Evolutionary conservation across 169 alveolate species (phyloP).

Genomic region (Ichthyophthirius multifiliis): DNA sequence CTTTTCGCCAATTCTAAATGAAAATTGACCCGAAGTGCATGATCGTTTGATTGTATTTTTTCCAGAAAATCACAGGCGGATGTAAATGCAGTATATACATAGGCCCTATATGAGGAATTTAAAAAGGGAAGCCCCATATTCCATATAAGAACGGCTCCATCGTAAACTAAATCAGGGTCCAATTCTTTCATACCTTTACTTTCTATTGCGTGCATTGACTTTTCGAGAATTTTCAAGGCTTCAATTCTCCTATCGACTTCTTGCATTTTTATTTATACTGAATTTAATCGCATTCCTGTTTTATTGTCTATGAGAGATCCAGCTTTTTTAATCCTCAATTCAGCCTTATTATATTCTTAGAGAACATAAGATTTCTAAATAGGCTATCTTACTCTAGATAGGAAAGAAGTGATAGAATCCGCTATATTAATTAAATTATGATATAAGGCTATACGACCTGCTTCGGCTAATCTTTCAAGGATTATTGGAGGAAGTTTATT

Average conservation of each 20-base stretch:
- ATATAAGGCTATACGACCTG: conserved; percentile 72
- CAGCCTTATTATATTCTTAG: conserved; percentile 83
- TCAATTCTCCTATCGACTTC: conserved; percentile 83
- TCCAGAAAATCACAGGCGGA: conserved; percentile 79
- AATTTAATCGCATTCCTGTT: conserved; percentile 79
- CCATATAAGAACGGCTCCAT: conserved; percentile 86
- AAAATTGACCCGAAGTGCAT: conserved; percentile 75
- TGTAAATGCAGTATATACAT: conserved; percentile 77
- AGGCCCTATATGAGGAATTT: conserved; percentile 66
- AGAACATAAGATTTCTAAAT: conserved; percentile 73
- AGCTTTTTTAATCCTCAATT: conserved; percentile 65
- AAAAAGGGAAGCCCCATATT: conserved; percentile 84
- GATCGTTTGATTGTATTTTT: conserved; percentile 73
- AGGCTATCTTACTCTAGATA: conserved; percentile 66
- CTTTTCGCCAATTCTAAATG: conserved; percentile 85
- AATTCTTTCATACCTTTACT: conserved; percentile 58
- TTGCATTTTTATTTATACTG: conserved; percentile 65
- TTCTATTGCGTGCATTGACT: conserved; percentile 73
- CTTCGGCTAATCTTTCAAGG: conserved; percentile 83
- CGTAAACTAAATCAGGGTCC: conserved; percentile 83
- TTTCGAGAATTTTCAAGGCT: conserved; percentile 79
- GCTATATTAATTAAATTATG: conserved; percentile 66
- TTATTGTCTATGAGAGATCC: conserved; percentile 64
- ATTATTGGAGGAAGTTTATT: conserved; percentile 60
- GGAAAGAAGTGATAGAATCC: conserved; percentile 63